phyloP scores from a whole-genome alignment of 345 rosid species.

The Moricandia moricandioides region DNA sequence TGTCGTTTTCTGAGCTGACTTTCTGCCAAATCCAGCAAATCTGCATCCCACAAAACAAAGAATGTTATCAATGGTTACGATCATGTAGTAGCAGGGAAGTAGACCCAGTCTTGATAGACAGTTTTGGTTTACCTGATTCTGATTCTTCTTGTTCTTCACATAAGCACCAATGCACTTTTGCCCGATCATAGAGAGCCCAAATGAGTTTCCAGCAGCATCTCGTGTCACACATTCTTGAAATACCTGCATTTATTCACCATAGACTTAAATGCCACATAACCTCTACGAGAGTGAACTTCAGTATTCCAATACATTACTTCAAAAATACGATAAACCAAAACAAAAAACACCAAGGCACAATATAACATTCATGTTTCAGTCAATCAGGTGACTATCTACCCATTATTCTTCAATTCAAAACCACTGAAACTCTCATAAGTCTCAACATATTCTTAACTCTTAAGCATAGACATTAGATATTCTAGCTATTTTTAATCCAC shows the following conservation, averaged over 20 bases:
- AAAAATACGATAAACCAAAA: background rate
- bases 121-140: conserved; percentile 70
- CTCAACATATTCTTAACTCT: background rate
- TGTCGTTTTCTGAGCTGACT: conserved; percentile 67
- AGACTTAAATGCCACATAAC: background rate
- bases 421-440: background rate
- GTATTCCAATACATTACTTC: conserved; percentile 5
- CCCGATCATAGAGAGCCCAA: conserved; percentile 75
- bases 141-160: conserved; percentile 89
- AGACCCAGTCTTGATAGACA: conserved; percentile 11
- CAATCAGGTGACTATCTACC: background rate
- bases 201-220: conserved; percentile 68
- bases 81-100: background rate
- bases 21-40: conserved; percentile 98
- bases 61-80: background rate
- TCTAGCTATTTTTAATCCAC: background rate
- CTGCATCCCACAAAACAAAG: conserved; percentile 45
- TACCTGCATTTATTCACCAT: conserved; percentile 45
- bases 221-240: conserved; percentile 65
- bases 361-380: conserved; percentile 2
- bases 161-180: conserved; percentile 98
- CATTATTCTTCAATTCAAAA: background rate
- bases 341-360: conserved; percentile 1
- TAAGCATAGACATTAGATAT: background rate
- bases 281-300: background rate